Conservation (phyloP, 805 yeast genomes). For the Myxozyma neotropica region DNA sequence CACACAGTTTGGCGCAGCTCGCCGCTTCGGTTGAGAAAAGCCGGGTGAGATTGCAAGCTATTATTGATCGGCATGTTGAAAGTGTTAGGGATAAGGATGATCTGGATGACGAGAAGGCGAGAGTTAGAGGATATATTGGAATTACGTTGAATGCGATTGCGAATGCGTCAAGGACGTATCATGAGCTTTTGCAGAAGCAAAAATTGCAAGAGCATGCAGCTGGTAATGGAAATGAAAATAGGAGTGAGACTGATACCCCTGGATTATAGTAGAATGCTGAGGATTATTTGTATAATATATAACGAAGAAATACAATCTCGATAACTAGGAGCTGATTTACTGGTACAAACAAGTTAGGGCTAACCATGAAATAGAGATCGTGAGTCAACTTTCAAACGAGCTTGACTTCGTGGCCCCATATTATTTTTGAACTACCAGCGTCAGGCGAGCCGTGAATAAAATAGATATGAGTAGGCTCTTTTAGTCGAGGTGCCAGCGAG, state of each 20-base stretch:
- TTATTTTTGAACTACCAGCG: too few relatives aligned
- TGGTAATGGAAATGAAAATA: neutral
- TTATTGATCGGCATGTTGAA: conserved; percentile 29
- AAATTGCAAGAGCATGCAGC: conserved; percentile 3
- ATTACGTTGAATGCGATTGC: conserved; percentile 20
- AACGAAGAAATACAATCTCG: neutral
- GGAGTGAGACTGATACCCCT: neutral
- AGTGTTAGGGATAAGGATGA: conserved; percentile 20
- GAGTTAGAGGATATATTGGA: conserved; percentile 16
- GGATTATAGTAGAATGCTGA: neutral
- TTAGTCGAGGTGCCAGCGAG: too few relatives aligned
- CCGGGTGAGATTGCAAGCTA: conserved; percentile 48
- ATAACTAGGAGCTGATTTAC: too few relatives aligned
- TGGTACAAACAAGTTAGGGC: too few relatives aligned
- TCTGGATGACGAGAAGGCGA: conserved; percentile 25
- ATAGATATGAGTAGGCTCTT: too few relatives aligned
- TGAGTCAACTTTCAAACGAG: too few relatives aligned
- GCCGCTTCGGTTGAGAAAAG: conserved; percentile 55
- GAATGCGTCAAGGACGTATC: conserved; percentile 10
- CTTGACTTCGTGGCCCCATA: too few relatives aligned
- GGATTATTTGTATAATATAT: neutral
- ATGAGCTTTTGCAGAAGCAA: conserved; percentile 11
- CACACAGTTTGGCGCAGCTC: conserved; percentile 49
- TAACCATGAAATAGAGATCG: too few relatives aligned
- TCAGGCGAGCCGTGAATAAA: too few relatives aligned